Evolutionary conservation across 768 basidiomycete species (phyloP).

Genomic region (Lentinus tigrinus): DNA sequence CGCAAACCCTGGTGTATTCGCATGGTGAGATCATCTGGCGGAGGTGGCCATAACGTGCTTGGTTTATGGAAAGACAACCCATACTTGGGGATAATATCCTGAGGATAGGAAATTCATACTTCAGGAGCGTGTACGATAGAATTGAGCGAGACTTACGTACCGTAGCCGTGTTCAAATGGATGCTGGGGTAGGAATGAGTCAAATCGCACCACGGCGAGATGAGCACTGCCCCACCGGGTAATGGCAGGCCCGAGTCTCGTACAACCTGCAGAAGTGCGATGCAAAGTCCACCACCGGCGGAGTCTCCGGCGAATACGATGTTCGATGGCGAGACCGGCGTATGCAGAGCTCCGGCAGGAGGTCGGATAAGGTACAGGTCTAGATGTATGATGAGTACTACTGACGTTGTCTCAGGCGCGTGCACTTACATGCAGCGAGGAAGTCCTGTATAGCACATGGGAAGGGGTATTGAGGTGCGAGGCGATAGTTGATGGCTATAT

Average conservation of each 20-base stretch:
- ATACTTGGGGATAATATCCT: constrained; percentile 82
- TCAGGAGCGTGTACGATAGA: background rate
- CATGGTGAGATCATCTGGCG: constrained; percentile 57
- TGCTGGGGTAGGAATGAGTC: constrained; percentile 93
- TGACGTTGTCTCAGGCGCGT: background rate
- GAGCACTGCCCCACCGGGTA: constrained; percentile 84
- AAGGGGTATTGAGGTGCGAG: constrained; percentile 98
- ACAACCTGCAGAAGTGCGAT: constrained; percentile 84
- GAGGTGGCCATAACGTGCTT: constrained; percentile 77
- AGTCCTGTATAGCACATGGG: constrained; percentile 88
- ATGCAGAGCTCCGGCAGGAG: constrained; percentile 79
- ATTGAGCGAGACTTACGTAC: constrained; percentile 38
- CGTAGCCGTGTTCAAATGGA: constrained; percentile 80
- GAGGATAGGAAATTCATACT: background rate
- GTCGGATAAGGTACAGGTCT: constrained; percentile 90
- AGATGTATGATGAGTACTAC: background rate
- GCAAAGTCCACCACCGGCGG: constrained; percentile 87
- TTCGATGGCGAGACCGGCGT: constrained; percentile 74
- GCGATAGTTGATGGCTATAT: constrained; percentile 72
- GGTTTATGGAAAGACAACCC: constrained; percentile 81
- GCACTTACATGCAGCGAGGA: constrained; percentile 77
- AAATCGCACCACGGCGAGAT: constrained; percentile 93
- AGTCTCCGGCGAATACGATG: constrained; percentile 88
- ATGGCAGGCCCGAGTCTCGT: constrained; percentile 77
- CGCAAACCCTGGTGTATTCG: constrained; percentile 59